A percentile compares a stretch with the other conserved stretches of the same genome.
Evolutionary conservation across 805 yeast species (phyloP).

Genomic region (Candida tibetensis): DNA sequence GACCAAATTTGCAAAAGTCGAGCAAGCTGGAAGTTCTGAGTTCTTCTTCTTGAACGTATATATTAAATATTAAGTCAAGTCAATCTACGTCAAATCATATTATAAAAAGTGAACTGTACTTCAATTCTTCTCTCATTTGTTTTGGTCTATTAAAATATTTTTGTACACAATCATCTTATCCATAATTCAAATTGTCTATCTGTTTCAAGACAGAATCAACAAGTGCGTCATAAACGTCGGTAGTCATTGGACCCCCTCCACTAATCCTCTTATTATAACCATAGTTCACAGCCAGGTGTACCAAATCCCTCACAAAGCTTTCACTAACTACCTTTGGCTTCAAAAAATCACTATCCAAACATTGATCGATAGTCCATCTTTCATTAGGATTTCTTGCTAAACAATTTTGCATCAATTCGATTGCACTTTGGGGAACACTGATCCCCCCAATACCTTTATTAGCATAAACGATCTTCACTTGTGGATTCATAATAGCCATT

Average conservation of each 20-base stretch:
- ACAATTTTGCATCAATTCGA: constrained; percentile 72
- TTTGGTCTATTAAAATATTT: no score
- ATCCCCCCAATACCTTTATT: constrained; percentile 57
- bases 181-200: constrained; percentile 37
- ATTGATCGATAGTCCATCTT: constrained; percentile 62
- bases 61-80: background rate
- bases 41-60: background rate
- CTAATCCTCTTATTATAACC: constrained; percentile 49
- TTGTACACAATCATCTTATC: no score
- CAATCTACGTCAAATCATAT: background rate
- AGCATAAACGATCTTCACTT: constrained; percentile 67
- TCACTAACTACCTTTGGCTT: constrained; percentile 72
- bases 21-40: background rate
- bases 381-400: constrained; percentile 65
- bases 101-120: background rate
- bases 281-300: constrained; percentile 72
- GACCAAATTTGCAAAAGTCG: background rate
- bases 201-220: constrained; percentile 56
- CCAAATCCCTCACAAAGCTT: constrained; percentile 63
- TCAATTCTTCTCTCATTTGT: background rate
- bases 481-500: constrained; percentile 83
- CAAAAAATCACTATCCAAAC: constrained; percentile 63
- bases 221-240: constrained; percentile 40
- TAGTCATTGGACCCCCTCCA: constrained; percentile 37
- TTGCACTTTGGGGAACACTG: constrained; percentile 63